phyloP scores from a whole-genome alignment of 192 early-diverging fungal genomes.

The Coemansia sp. region DNA sequence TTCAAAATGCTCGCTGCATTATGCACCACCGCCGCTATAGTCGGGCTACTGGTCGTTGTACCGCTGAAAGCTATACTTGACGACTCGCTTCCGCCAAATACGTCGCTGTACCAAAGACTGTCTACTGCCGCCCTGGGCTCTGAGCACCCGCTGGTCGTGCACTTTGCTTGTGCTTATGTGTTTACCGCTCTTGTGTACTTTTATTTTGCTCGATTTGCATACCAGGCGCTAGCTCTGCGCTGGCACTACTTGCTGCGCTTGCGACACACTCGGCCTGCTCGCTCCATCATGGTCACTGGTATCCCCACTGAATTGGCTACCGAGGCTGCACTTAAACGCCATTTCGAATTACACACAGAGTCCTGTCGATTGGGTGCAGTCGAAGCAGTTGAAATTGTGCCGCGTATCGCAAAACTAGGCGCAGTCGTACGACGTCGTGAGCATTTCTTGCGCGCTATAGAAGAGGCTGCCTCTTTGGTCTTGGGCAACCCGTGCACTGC shows the following conservation, averaged over 20 bases:
- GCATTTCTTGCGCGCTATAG: constrained; percentile 58
- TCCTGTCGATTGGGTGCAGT: constrained; percentile 57
- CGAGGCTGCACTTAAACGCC: constrained; percentile 58
- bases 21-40: constrained; percentile 24
- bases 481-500: constrained; percentile 73
- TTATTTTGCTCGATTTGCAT: constrained; percentile 52
- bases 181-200: constrained; percentile 56
- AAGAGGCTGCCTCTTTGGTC: constrained; percentile 57
- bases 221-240: constrained; percentile 51
- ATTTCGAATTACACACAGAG: constrained; percentile 55
- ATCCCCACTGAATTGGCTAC: constrained; percentile 62
- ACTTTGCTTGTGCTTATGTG: constrained; percentile 56
- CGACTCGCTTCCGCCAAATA: constrained; percentile 1
- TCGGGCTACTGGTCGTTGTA: constrained; percentile 40
- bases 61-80: constrained; percentile 47
- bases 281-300: constrained; percentile 70
- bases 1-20: constrained; percentile 49
- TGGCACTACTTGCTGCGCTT: constrained; percentile 57
- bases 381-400: constrained; percentile 63
- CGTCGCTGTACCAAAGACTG: constrained; percentile 27
- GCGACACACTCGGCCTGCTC: constrained; percentile 54
- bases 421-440: constrained; percentile 61
- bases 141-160: constrained; percentile 40
- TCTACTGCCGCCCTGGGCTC: constrained; percentile 42
- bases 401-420: constrained; percentile 58